These are phyloP conservation scores for Erythrobasidium yunnanense DNA, from an alignment of 768 basidiomycete genomes.

Conservation along the genomic window DNA sequence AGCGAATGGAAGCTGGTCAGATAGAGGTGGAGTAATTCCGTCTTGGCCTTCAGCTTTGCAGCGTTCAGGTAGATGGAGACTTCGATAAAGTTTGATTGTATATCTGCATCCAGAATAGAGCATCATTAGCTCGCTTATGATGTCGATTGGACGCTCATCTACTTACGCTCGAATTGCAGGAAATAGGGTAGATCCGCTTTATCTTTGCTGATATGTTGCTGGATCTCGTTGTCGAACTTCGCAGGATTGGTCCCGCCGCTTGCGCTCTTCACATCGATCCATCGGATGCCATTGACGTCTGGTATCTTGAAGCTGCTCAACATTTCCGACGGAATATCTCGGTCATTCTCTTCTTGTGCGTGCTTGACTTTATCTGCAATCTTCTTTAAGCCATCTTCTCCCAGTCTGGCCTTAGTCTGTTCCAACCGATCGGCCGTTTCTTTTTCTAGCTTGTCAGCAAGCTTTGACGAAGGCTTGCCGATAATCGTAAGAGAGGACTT, in stretches of 20 bases:
- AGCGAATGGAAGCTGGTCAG: conserved; percentile 77
- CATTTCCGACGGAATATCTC: conserved; percentile 67
- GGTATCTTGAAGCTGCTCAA: conserved; percentile 81
- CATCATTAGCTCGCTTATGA: background rate
- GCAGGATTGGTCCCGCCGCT: conserved; percentile 42
- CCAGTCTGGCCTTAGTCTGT: conserved; percentile 58
- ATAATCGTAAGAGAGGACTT: conserved; percentile 61
- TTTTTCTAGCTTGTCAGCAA: conserved; percentile 67
- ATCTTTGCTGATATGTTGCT: conserved; percentile 57
- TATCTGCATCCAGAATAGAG: conserved; percentile 28
- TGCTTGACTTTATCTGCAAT: conserved; percentile 59
- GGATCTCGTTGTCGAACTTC: conserved; percentile 44
- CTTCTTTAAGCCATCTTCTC: conserved; percentile 65
- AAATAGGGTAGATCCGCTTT: conserved; percentile 67
- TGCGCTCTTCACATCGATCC: conserved; percentile 65
- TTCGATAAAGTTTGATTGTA: conserved; percentile 81
- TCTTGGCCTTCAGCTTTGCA: conserved; percentile 54
- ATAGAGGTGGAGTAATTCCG: conserved; percentile 63
- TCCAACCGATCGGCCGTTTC: conserved; percentile 69
- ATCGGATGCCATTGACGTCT: conserved; percentile 75
- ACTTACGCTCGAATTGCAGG: conserved; percentile 66
- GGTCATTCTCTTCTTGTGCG: conserved; percentile 77
- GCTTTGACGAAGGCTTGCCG: conserved; percentile 74
- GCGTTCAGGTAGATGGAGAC: conserved; percentile 71
- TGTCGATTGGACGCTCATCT: too few species aligned